Base-by-base conservation (phyloP, 2,329 filamentous ascomycete genomes). In the Botrytis pseudocinerea region DNA sequence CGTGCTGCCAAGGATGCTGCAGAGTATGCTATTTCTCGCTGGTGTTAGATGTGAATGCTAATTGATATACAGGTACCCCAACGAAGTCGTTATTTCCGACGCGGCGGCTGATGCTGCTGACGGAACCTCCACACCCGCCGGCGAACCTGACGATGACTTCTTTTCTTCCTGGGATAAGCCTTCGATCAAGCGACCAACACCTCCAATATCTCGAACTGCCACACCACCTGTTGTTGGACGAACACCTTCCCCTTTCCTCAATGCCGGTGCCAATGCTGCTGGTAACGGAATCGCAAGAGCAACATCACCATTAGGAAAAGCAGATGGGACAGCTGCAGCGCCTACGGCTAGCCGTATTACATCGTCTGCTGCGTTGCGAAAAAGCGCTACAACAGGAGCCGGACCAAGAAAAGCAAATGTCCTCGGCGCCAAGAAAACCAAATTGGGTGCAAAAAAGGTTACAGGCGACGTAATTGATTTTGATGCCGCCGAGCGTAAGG, bases 151-250 rank as follows among this genome's bases (percentile, higher is more conserved):
- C 32, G 95, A 98, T 80, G 96, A 98, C 82, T 99, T 99, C 87
- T 99, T 99, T 84, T 97, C 95, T 16, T 98, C 94, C 0, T 99
- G 95, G 96, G 96, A 98, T 81, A 98, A 98, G 85, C 96, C 96
- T 35, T 89, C 94, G 7, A 97, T 99, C 84, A 99, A 98, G 87
- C 91, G 94, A 78, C 95, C 95, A 51, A 98, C 94, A 76, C 97
- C 97, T 77, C 95, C 96, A 25, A 89, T 96, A 61, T 98, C 95
- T 54, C 92, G 96, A 80, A 96, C 93, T 61, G 91, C 90, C 69
- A 98, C 96, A 4, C 95, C 95, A 22, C 91, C 93, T 5, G 89
- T 93, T 18, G 87, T 93, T 78, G 92, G 92, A 79, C 92, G 95
- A 78, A 95, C 92, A 18, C 89, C 90, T 7, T 98, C 95, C n/a